Percentiles rank a stretch among this genome's conserved stretches.
Conservation (phyloP, 2,329 filamentous ascomycete genomes). For the Monosporascus cannonballus region DNA sequence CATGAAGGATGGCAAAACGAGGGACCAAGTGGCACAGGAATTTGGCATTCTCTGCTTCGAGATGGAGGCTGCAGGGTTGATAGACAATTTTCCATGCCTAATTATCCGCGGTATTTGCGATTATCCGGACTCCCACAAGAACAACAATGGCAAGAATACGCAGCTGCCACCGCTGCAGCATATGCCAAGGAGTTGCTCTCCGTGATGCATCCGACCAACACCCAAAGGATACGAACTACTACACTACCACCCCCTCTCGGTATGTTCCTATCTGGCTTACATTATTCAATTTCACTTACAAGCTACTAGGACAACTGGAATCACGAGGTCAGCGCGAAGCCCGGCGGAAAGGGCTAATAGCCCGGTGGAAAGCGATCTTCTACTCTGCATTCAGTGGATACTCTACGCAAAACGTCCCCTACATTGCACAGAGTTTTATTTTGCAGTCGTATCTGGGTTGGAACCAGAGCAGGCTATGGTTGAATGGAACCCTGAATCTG, state of each 20-base stretch:
- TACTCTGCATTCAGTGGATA: constrained; percentile 46
- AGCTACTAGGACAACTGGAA: too few species aligned
- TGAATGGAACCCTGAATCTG: constrained; percentile 17
- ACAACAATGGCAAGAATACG: background rate
- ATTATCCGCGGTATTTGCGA: background rate
- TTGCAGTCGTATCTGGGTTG: constrained; percentile 29
- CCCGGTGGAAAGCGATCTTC: constrained; percentile 21
- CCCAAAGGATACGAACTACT: background rate
- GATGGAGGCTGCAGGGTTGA: background rate
- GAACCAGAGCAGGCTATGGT: constrained; percentile 7
- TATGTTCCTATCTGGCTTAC: background rate
- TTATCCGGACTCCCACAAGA: background rate
- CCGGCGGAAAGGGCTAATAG: too few species aligned
- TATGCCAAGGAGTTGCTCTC: background rate
- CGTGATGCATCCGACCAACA: background rate
- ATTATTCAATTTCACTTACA: too few species aligned
- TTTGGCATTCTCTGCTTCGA: background rate
- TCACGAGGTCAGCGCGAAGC: too few species aligned
- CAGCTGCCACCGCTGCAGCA: background rate
- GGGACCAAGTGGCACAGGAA: background rate
- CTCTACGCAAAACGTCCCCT: constrained; percentile 42
- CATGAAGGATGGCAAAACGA: background rate
- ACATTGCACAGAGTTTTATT: constrained; percentile 37
- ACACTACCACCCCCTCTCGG: background rate
- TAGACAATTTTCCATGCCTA: background rate